Conservation (phyloP, 371 early-diverging fungal genomes). For the Mortierella sp. region DNA sequence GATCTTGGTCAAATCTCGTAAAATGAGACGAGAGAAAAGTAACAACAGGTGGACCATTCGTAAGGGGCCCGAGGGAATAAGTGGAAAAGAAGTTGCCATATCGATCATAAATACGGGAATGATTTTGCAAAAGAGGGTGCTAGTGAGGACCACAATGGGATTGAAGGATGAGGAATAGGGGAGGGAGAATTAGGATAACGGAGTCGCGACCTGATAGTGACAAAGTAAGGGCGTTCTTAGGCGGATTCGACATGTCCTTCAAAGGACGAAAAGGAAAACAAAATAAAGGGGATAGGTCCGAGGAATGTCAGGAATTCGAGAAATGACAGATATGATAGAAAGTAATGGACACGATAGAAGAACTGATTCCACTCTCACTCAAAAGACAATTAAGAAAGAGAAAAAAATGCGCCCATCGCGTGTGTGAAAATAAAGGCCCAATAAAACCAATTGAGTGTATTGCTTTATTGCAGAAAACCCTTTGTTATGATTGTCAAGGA, state of each 20-base stretch:
- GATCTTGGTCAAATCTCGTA: slow-evolving; percentile 2
- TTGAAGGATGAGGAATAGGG: background rate
- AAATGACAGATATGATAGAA: too few relatives aligned
- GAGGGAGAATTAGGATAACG: slow-evolving; percentile 22
- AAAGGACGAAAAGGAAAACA: background rate
- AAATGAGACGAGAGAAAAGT: background rate
- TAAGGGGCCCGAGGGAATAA: slow-evolving; percentile 11
- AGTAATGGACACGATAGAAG: too few relatives aligned
- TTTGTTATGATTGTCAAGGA: too few relatives aligned
- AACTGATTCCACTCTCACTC: too few relatives aligned
- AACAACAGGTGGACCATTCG: background rate
- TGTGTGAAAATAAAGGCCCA: too few relatives aligned
- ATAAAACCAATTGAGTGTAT: too few relatives aligned
- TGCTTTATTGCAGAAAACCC: too few relatives aligned
- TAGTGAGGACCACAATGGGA: background rate
- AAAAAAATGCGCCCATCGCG: too few relatives aligned
- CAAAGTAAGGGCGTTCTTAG: background rate
- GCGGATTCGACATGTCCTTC: background rate
- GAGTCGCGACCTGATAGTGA: slow-evolving; percentile 11
- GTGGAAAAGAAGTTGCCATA: background rate
- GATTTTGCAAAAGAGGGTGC: background rate
- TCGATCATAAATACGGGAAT: slow-evolving; percentile 3
- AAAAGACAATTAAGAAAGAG: background rate
- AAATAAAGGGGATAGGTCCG: too few relatives aligned
- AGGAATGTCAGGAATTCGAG: too few relatives aligned